Percentiles rank a stretch among this genome's conserved stretches.
Evolutionary conservation across 441 rosid genomes (phyloP).

Genomic region (Raphanus hybrid): DNA sequence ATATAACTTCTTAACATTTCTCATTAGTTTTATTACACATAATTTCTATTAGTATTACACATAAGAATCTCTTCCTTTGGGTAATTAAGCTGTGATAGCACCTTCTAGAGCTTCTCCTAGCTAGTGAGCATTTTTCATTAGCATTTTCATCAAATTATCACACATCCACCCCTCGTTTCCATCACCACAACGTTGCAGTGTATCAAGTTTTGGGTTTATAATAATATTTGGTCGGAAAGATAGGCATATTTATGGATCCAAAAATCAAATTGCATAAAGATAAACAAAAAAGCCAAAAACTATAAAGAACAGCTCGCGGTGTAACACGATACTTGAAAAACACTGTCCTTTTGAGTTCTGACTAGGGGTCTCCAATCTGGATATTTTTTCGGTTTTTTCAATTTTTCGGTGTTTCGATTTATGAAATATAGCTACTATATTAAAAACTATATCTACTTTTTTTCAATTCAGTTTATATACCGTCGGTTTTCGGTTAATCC

Average conservation of each 20-base stretch:
- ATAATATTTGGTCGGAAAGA: background rate
- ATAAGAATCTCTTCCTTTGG: background rate
- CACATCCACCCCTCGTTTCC: too few relatives aligned
- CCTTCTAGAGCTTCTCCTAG: background rate
- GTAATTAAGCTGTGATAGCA: background rate
- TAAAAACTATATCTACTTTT: too few relatives aligned
- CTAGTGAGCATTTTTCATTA: too few relatives aligned
- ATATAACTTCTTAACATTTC: too few relatives aligned
- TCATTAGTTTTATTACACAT: background rate
- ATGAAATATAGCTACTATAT: too few relatives aligned
- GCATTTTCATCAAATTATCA: too few relatives aligned
- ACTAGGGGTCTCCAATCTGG: too few relatives aligned
- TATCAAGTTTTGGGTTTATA: slow-evolving; percentile 2
- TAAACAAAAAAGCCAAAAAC: background rate
- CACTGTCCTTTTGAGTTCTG: background rate
- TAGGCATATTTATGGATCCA: background rate
- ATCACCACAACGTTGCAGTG: background rate
- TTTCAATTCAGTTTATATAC: too few relatives aligned
- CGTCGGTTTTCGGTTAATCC: too few relatives aligned
- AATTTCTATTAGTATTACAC: background rate
- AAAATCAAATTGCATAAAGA: background rate
- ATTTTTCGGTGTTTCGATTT: too few relatives aligned
- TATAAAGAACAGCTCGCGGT: background rate
- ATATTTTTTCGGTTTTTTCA: too few relatives aligned
- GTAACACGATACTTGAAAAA: background rate